Conservation (phyloP, 208 protist species). For the Borovskyia barvae region DNA sequence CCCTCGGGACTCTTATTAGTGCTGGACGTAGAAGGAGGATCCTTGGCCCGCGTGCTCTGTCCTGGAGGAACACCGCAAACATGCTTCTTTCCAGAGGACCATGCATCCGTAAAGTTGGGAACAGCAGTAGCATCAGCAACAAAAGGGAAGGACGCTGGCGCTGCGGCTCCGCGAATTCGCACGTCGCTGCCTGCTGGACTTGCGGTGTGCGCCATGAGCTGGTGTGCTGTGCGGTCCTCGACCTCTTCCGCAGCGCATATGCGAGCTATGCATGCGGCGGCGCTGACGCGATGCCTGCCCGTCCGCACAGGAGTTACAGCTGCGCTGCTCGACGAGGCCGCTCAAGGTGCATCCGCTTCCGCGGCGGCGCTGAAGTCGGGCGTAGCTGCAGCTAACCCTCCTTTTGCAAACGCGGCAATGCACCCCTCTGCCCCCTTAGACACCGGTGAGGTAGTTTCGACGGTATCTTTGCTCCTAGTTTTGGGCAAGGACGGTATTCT, state of each 20-base stretch:
- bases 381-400: neutral
- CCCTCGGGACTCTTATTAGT: slow-evolving; percentile 43
- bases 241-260: slow-evolving; percentile 1
- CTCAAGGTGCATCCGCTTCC: neutral
- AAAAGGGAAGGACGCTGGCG: neutral
- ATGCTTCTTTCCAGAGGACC: too few relatives aligned
- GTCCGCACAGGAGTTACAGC: slow-evolving; percentile 21
- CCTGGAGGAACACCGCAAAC: slow-evolving; percentile 17
- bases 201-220: slow-evolving; percentile 23
- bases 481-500: slow-evolving; percentile 48
- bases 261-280: slow-evolving; percentile 1
- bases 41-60: slow-evolving; percentile 54
- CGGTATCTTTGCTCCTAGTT: slow-evolving; percentile 45
- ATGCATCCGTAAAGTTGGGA: neutral
- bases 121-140: neutral
- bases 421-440: neutral
- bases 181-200: slow-evolving; percentile 17
- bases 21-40: slow-evolving; percentile 70
- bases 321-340: slow-evolving; percentile 21
- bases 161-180: slow-evolving; percentile 1
- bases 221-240: slow-evolving; percentile 22
- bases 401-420: neutral
- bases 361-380: too few relatives aligned
- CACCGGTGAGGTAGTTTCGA: neutral
- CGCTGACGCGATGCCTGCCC: slow-evolving; percentile 24